Percentiles rank a stretch among this genome's conserved stretches.
Conservation (phyloP, 768 basidiomycete species). For the Trametopsis cervina region DNA sequence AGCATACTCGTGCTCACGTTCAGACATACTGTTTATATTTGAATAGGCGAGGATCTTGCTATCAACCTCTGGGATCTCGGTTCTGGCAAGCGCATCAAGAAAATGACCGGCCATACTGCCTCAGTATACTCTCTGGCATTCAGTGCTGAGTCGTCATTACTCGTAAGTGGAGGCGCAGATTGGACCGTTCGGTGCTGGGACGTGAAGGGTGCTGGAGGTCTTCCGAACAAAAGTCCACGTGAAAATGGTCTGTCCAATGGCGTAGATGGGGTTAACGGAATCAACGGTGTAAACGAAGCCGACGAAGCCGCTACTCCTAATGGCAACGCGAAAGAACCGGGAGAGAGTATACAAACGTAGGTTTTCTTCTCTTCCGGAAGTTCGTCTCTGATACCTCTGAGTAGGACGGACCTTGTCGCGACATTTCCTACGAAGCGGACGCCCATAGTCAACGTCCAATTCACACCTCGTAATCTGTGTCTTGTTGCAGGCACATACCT, state of each 20-base stretch:
- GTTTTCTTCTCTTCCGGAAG: conserved; percentile 23
- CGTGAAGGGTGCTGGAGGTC: conserved; percentile 71
- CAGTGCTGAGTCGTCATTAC: conserved; percentile 82
- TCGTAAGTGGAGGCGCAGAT: conserved; percentile 89
- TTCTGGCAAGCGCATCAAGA: conserved; percentile 91
- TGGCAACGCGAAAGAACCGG: conserved; percentile 26
- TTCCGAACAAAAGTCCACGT: conserved; percentile 39
- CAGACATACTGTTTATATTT: not conserved
- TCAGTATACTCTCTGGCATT: conserved; percentile 89
- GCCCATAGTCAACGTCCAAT: conserved; percentile 86
- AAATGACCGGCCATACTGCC: conserved; percentile 89
- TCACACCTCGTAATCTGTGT: conserved; percentile 92
- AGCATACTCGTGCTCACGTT: not conserved
- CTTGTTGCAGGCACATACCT: conserved; percentile 76
- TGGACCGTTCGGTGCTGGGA: conserved; percentile 99
- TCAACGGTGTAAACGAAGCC: conserved; percentile 24
- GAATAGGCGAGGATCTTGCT: conserved; percentile 76
- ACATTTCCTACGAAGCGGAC: conserved; percentile 97
- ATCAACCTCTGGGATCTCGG: conserved; percentile 97
- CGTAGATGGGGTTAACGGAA: conserved; percentile 34
- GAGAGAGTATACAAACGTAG: conserved; percentile 66
- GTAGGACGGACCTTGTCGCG: conserved; percentile 75
- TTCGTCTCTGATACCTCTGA: conserved; percentile 5
- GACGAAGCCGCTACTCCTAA: conserved; percentile 8
- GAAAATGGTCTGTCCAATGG: conserved; percentile 32